Percentiles rank a stretch among this genome's conserved stretches.
phyloP scores from a whole-genome alignment of 495 filamentous ascomycete species.

The Penicillium manginii region DNA sequence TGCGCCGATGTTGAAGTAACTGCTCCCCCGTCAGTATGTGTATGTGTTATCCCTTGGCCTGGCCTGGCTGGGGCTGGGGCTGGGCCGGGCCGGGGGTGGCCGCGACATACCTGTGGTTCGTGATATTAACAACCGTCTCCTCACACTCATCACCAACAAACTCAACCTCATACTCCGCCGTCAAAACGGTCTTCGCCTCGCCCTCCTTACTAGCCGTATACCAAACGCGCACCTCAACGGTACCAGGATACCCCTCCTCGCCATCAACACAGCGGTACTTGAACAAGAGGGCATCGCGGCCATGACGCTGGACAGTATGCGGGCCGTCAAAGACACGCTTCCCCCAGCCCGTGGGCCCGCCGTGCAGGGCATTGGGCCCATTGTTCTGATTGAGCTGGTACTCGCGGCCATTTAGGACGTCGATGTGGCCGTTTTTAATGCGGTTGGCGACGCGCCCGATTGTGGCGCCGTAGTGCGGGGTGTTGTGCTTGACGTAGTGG shows the following conservation, averaged over 20 bases:
- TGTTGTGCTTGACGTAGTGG: constrained; percentile 73
- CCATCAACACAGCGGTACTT: constrained; percentile 71
- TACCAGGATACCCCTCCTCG: constrained; percentile 87
- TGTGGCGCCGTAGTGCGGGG: constrained; percentile 84
- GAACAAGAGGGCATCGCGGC: constrained; percentile 77
- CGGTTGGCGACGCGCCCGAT: constrained; percentile 94
- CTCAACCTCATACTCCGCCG: constrained; percentile 87
- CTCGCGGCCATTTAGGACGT: constrained; percentile 69
- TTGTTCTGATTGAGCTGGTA: constrained; percentile 77
- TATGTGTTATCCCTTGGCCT: too few relatives aligned
- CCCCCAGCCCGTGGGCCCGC: constrained; percentile 81
- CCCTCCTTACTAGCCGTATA: constrained; percentile 76
- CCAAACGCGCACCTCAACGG: constrained; percentile 74
- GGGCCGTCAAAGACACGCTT: constrained; percentile 83
- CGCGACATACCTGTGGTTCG: constrained; percentile 92
- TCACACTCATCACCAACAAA: constrained; percentile 73
- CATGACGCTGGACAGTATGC: constrained; percentile 62
- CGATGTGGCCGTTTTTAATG: constrained; percentile 70
- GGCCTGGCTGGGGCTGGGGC: too few relatives aligned
- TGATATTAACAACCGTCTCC: constrained; percentile 88
- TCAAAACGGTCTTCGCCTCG: constrained; percentile 62
- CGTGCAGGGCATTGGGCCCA: constrained; percentile 78
- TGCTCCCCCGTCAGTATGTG: too few relatives aligned
- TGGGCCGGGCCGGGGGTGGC: too few relatives aligned
- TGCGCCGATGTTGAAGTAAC: constrained; percentile 87